These are phyloP conservation scores for Primulina eburnea DNA, from an alignment of 257 asterid genomes.

Conservation along the genomic window DNA sequence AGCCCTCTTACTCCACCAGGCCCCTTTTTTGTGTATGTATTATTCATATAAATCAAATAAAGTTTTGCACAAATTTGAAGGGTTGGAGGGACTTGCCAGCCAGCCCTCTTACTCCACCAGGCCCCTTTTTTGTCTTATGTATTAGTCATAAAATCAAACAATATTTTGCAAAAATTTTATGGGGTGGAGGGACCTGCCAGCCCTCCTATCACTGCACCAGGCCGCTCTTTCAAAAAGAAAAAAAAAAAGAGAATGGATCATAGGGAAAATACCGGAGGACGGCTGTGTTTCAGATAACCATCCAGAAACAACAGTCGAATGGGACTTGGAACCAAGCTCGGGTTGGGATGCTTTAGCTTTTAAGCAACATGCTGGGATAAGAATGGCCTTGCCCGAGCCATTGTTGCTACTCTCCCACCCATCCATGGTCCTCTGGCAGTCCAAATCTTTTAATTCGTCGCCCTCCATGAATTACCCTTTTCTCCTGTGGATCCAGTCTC, in stretches of 20 bases:
- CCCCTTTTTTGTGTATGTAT: background rate
- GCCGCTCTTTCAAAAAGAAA: background rate
- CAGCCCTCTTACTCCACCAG: background rate
- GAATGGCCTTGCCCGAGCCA: constrained; percentile 39
- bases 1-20: background rate
- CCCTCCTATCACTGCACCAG: background rate
- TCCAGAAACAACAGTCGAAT: constrained; percentile 90
- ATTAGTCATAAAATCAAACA: background rate
- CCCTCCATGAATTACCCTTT: constrained; percentile 69
- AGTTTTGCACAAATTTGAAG: background rate
- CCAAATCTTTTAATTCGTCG: constrained; percentile 74
- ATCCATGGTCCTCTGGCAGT: constrained; percentile 74
- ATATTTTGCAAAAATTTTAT: background rate
- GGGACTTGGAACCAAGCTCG: constrained; percentile 65
- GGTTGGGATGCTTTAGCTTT: constrained; percentile 70
- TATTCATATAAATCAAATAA: background rate
- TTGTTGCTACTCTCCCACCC: constrained; percentile 72
- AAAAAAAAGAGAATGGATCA: constrained; percentile 6
- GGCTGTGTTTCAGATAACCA: constrained; percentile 70
- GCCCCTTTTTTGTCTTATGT: background rate
- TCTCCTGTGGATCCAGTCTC: constrained; percentile 94
- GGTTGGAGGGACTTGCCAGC: too few species aligned
- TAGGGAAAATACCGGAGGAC: constrained; percentile 45
- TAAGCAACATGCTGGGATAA: constrained; percentile 86
- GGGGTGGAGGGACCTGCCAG: too few species aligned